Evolutionary conservation across 2,329 filamentous ascomycete species (phyloP), one percentile per base, ranked within the genome.

Genomic region (Penicillium occitanis): DNA sequence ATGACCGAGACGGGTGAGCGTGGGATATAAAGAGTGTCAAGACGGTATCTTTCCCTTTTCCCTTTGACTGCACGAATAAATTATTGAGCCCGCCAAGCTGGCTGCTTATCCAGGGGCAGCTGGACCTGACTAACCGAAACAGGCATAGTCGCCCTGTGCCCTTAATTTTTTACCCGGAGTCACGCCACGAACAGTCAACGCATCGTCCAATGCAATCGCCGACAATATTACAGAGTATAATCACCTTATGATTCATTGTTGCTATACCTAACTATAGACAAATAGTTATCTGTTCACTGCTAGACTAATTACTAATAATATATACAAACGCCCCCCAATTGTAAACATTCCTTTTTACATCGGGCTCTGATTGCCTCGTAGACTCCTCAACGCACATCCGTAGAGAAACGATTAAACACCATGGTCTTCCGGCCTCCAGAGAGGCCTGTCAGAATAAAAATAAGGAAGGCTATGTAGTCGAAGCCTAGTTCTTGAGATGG

Each of bases 161-260:
- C 37, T 60, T 60, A 46, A 28, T 60, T 60, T 60, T 46, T 13
- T 60, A 60, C 57, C 57, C 57, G 57, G 57, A 46, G 37, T 60
- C 57, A 60, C 57, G 57, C 57, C 57, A 60, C 40, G 22, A 30
- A 44, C 22, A 53, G 50, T 33, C 28, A 33, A 53, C 25, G 14
- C 48, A n/a, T 30, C 48, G 57, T 44, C 51, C 51, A 57, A 57
- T 57, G n/a, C 33, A 13, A 25, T 37, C n/a, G 53, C 53, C 53
- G 33, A 37, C 0, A 57, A 40, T 37, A 40, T 37, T 25, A 19
- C 19, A 19, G 19, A 19, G 19, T 19, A 19, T 19, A 57, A 57
- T 57, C 51, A 55, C 30, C 50, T 30, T 30, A 28, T n/a, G 50
- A 51, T 51, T 30, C 48, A 35, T n/a, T n/a, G 30, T 50, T 50